These are phyloP conservation scores for Xylaria sp. DNA, from an alignment of 2,329 filamentous ascomycete species.

Conservation along the genomic window DNA sequence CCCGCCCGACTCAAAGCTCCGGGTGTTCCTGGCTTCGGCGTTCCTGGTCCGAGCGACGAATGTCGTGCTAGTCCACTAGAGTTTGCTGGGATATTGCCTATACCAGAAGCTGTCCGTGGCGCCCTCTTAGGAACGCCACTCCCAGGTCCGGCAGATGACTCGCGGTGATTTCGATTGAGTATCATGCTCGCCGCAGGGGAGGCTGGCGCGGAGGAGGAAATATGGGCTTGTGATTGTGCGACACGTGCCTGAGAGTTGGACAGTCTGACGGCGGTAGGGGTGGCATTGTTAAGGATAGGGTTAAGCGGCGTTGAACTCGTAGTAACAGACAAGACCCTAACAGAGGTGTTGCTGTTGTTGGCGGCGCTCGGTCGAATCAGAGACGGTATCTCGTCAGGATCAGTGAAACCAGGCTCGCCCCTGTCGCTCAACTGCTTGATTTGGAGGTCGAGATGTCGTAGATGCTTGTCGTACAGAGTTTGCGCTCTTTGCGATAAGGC, in stretches of 20 bases:
- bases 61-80: conserved; percentile 71
- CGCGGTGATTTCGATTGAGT: conserved; percentile 64
- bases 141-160: conserved; percentile 68
- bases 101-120: conserved; percentile 59
- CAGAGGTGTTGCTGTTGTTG: conserved; percentile 60
- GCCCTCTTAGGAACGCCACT: conserved; percentile 61
- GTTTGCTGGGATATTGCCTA: conserved; percentile 60
- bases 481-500: conserved; percentile 73
- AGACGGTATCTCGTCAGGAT: conserved; percentile 72
- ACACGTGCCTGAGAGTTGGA: conserved; percentile 60
- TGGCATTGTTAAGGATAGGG: conserved; percentile 53
- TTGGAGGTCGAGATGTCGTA: conserved; percentile 69
- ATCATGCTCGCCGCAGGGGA: conserved; percentile 71
- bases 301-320: conserved; percentile 52
- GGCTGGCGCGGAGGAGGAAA: conserved; percentile 67
- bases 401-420: conserved; percentile 68
- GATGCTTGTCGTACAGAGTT: conserved; percentile 69
- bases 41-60: conserved; percentile 70
- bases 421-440: conserved; percentile 71
- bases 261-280: conserved; percentile 55
- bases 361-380: conserved; percentile 67
- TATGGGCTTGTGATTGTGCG: conserved; percentile 59
- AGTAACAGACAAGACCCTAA: conserved; percentile 49
- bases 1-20: conserved; percentile 60
- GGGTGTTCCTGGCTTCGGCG: conserved; percentile 61